Conservation (phyloP, 257 asterid genomes). For the Nicotiana undulata region DNA sequence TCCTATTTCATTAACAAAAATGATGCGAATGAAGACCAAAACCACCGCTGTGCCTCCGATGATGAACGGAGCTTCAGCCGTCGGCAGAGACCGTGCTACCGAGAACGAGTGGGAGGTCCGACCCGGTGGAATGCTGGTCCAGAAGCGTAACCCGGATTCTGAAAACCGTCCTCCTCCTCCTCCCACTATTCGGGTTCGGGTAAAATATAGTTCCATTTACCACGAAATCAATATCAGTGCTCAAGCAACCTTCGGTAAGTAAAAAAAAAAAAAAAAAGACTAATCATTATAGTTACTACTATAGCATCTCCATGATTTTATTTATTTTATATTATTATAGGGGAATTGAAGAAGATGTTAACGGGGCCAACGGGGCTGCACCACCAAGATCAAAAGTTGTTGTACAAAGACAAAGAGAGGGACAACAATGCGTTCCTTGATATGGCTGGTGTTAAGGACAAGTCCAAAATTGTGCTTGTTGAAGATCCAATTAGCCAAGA, state of each 20-base stretch:
- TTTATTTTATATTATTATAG: slow-evolving; percentile 11
- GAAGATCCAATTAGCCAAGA: slow-evolving; percentile 82
- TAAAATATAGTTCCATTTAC: slow-evolving; percentile 64
- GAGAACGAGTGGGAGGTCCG: slow-evolving; percentile 61
- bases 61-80: slow-evolving; percentile 14
- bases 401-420: slow-evolving; percentile 72
- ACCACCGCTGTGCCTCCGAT: slow-evolving; percentile 16
- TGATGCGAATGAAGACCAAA: slow-evolving; percentile 60
- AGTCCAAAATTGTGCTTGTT: slow-evolving; percentile 62
- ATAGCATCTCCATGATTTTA: background rate
- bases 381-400: slow-evolving; percentile 83
- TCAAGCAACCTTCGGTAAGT: slow-evolving; percentile 72
- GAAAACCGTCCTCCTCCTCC: slow-evolving; percentile 56
- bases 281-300: background rate
- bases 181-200: slow-evolving; percentile 76
- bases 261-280: no score
- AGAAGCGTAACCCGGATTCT: slow-evolving; percentile 48
- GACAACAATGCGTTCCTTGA: slow-evolving; percentile 74
- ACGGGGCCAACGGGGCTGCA: slow-evolving; percentile 80
- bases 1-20: background rate
- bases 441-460: slow-evolving; percentile 62
- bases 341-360: slow-evolving; percentile 88
- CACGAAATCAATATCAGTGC: slow-evolving; percentile 68
- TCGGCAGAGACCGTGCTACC: background rate
- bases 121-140: slow-evolving; percentile 96